Base-by-base conservation (phyloP, 1,284 basidiomycete species). In the Leccinum subrobustum region DNA sequence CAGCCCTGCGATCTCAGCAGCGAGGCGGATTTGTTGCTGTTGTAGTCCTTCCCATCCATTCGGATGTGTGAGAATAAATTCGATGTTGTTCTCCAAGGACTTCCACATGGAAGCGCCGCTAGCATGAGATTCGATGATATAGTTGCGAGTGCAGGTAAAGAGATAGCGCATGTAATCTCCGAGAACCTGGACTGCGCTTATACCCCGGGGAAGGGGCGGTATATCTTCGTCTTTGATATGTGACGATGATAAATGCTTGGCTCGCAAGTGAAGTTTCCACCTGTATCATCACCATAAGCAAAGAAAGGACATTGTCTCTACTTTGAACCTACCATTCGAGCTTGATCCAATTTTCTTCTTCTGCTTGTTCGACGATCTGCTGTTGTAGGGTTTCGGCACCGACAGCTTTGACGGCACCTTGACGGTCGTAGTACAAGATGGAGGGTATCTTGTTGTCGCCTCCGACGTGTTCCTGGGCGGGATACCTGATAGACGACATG, bases 191-290 rank as follows among this genome's bases (percentile, higher is more conserved):
- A 79, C 61, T 0, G 78, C 77, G 0, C 68, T 73, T 68, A 81
- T 83, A 23, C 76, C 70, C 1, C 60, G 60, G 0, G 85, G 84
- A 1, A 87, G 75, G 2, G 79, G 75, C 0, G 78, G 79, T 8
- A 84, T 72, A 6, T 75, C 66, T 1, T 63, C 56, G 33, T 68
- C 58, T 16, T 63, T 67, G 56, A 71, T 68, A 53, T 69, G 66
- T 31, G 64, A 60, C 27, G 64, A 63, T 54, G 60, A 63, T 54
- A 76, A 61, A 8, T 73, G 70, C 27, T 68, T 64, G 3, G 81
- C 76, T 4, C 80, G 78, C 14, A 87, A 68, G 63, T 84, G 78
- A 1, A 87, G 73, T 63, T 86, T 86, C 75, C 85, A 86, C 85
- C 84, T 86, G 20, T 4, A 27, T 0, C 7, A 16, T 54, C 27